phyloP scores from a whole-genome alignment of 768 basidiomycete genomes.

The Psilocybe azurescens region DNA sequence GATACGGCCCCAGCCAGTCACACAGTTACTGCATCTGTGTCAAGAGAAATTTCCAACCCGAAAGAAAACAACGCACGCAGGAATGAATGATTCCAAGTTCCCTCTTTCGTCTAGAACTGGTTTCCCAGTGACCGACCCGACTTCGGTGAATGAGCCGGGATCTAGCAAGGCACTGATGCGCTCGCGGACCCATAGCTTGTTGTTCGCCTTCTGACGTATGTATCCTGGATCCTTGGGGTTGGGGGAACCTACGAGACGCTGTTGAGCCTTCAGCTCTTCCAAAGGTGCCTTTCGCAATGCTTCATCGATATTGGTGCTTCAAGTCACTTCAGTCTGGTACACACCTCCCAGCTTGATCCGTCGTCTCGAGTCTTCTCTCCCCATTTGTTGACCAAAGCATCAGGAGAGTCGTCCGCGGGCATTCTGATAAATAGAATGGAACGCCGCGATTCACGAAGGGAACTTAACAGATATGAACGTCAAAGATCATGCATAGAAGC shows the following conservation, averaged over 20 bases:
- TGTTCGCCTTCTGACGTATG: conserved; percentile 41
- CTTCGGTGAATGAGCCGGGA: conserved; percentile 36
- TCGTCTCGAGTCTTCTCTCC: conserved; percentile 18
- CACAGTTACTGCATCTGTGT: conserved; percentile 36
- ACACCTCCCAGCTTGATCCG: conserved; percentile 37
- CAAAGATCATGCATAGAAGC: neutral
- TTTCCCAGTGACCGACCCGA: conserved; percentile 43
- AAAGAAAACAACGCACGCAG: conserved; percentile 34
- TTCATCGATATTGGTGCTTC: neutral
- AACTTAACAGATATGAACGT: too few species aligned
- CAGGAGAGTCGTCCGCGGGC: neutral
- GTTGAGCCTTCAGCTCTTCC: conserved; percentile 35
- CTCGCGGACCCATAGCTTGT: conserved; percentile 47
- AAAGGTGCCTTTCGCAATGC: conserved; percentile 31
- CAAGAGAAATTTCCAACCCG: conserved; percentile 9
- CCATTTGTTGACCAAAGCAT: neutral
- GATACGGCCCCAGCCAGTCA: conserved; percentile 42
- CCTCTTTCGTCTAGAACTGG: conserved; percentile 35
- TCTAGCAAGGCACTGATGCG: conserved; percentile 40
- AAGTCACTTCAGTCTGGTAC: conserved; percentile 1
- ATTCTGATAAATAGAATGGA: neutral
- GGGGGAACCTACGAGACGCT: conserved; percentile 34
- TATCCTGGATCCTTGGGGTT: conserved; percentile 43
- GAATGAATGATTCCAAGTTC: conserved; percentile 35
- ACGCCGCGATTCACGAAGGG: too few species aligned